These are phyloP conservation scores for Teratosphaeria nubilosa DNA, from an alignment of 2,329 filamentous ascomycete genomes.

Conservation along the genomic window DNA sequence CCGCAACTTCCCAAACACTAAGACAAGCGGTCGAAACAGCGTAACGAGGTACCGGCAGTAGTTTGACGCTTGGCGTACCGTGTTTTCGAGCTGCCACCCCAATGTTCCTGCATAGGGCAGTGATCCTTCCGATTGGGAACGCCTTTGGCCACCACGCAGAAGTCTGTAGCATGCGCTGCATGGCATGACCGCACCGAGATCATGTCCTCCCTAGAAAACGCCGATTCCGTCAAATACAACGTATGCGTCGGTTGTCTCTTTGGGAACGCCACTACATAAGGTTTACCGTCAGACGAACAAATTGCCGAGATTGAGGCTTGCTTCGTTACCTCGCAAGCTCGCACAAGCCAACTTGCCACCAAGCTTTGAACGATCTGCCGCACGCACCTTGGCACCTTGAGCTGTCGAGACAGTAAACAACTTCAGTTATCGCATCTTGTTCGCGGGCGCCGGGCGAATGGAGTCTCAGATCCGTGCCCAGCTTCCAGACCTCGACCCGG, in stretches of 20 bases:
- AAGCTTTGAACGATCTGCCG: neutral
- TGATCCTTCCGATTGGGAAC: neutral
- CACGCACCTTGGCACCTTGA: neutral
- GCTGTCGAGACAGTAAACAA: neutral
- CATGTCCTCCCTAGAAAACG: neutral
- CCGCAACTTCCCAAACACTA: neutral
- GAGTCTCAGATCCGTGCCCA: constrained; percentile 28
- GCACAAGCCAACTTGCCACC: neutral
- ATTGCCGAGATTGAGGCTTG: neutral
- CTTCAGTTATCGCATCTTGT: neutral
- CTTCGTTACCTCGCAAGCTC: neutral
- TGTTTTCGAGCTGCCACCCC: neutral
- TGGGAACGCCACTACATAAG: neutral
- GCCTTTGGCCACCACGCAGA: neutral
- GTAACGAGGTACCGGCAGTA: neutral
- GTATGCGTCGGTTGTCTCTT: too few relatives aligned
- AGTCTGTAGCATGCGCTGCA: neutral
- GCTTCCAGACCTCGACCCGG: constrained; percentile 26
- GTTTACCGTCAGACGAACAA: neutral
- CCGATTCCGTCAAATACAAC: neutral
- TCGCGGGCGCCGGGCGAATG: constrained; percentile 13
- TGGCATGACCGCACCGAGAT: neutral
- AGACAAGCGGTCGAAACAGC: neutral
- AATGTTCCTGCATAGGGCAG: neutral
- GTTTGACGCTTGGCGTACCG: neutral